Conservation (phyloP, 257 asterid genomes). For the Catharanthus roseus region DNA sequence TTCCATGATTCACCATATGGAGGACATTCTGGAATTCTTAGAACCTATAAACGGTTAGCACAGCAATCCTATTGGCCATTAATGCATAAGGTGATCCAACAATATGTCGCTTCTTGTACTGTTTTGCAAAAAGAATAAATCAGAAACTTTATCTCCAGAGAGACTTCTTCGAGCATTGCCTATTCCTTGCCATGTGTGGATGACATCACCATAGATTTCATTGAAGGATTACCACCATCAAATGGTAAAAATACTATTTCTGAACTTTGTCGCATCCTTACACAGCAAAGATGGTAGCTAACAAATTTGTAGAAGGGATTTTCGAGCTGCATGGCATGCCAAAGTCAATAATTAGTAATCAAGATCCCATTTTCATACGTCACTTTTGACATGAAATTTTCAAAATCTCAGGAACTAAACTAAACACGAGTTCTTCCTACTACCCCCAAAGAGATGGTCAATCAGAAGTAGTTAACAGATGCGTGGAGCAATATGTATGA, state of each 20-base stretch:
- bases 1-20: neutral
- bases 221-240: neutral
- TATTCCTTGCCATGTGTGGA: neutral
- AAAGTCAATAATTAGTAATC: neutral
- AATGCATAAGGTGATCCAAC: neutral
- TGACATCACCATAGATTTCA: neutral
- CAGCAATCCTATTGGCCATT: neutral
- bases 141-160: neutral
- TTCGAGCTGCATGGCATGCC: neutral
- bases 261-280: neutral
- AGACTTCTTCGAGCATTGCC: neutral
- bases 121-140: neutral
- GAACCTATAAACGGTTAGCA: neutral
- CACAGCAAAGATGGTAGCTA: neutral
- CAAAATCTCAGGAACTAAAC: neutral
- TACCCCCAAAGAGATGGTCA: conserved; percentile 5
- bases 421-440: neutral
- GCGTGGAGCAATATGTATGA: neutral
- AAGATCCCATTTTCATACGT: conserved; percentile 2
- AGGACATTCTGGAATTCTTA: neutral
- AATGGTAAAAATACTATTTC: neutral
- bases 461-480: neutral
- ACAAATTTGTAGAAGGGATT: neutral
- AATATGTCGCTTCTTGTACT: neutral
- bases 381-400: neutral